Percentiles rank a stretch among this genome's conserved stretches.
These are phyloP conservation scores for Hymenoscyphus infarciens DNA, from an alignment of 2,329 filamentous ascomycete species.

Conservation along the genomic window DNA sequence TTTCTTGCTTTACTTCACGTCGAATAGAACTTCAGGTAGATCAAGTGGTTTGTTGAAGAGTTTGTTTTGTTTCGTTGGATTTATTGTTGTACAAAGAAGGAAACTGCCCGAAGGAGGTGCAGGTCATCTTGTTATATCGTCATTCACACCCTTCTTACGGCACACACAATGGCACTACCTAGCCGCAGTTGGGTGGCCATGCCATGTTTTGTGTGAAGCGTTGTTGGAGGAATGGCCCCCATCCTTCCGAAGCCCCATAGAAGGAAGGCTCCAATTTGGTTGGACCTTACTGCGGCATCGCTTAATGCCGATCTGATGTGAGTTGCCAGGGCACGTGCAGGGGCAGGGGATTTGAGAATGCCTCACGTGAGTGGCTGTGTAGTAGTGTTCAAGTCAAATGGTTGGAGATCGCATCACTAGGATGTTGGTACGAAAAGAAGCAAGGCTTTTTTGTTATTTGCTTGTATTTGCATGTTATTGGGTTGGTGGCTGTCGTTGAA, in stretches of 20 bases:
- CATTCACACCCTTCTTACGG: background rate
- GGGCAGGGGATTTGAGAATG: background rate
- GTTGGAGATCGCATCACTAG: background rate
- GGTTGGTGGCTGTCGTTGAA: background rate
- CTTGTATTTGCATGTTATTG: background rate
- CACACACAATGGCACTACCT: background rate
- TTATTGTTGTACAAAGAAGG: background rate
- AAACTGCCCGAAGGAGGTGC: background rate
- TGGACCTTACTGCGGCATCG: background rate
- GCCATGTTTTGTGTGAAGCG: background rate
- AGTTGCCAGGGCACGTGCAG: too few species aligned
- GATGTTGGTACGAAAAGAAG: background rate
- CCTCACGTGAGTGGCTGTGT: background rate
- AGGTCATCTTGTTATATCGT: conserved; percentile 1
- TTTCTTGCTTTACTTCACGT: background rate
- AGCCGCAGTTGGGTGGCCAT: conserved; percentile 5
- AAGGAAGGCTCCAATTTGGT: background rate
- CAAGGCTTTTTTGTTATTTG: background rate
- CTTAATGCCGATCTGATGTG: conserved; percentile 2
- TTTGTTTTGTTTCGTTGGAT: background rate
- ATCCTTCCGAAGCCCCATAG: background rate
- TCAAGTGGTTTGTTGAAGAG: background rate
- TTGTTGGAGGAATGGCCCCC: conserved; percentile 4
- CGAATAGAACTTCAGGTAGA: background rate
- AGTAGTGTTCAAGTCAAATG: background rate